Evolutionary conservation across 768 basidiomycete genomes (phyloP).

Genomic region (Neoboletus brunneissimus): DNA sequence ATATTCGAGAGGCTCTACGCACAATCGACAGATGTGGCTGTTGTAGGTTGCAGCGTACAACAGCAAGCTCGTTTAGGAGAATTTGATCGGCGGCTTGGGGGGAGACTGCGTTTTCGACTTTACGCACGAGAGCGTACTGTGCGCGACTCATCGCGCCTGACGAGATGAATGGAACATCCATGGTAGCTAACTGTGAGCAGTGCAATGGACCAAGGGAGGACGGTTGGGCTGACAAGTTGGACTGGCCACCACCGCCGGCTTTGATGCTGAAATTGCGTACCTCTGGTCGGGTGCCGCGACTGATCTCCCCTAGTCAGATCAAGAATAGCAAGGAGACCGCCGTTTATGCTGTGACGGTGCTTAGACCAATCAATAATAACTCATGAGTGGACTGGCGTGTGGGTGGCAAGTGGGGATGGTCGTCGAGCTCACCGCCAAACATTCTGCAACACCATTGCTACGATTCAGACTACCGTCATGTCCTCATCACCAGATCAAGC

Average conservation of each 20-base stretch:
- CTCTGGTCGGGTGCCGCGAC: slow-evolving; percentile 17
- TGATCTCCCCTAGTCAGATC: background rate
- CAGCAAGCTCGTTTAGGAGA: slow-evolving; percentile 56
- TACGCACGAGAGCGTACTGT: slow-evolving; percentile 74
- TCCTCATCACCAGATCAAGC: slow-evolving; percentile 25
- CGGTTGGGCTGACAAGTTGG: background rate
- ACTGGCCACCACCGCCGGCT: background rate
- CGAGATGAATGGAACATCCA: slow-evolving; percentile 77
- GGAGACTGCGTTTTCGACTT: slow-evolving; percentile 61
- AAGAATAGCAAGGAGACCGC: background rate
- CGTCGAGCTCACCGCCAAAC: slow-evolving; percentile 3
- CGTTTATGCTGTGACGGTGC: background rate
- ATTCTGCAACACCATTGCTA: slow-evolving; percentile 2
- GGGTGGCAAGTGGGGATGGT: background rate
- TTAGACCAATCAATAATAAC: background rate
- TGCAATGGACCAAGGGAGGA: background rate
- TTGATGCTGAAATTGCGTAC: slow-evolving; percentile 8
- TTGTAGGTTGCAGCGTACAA: slow-evolving; percentile 51
- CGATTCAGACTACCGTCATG: slow-evolving; percentile 14
- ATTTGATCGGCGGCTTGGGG: slow-evolving; percentile 58
- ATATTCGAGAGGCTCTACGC: slow-evolving; percentile 29
- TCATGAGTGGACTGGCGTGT: slow-evolving; percentile 1
- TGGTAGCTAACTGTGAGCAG: slow-evolving; percentile 25
- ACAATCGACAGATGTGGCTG: slow-evolving; percentile 53
- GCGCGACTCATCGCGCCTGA: slow-evolving; percentile 75